A percentile compares a stretch with the other conserved stretches of the same genome.
These are phyloP conservation scores for Cystofilobasidium macerans DNA, from an alignment of 768 basidiomycete species.

Conservation along the genomic window DNA sequence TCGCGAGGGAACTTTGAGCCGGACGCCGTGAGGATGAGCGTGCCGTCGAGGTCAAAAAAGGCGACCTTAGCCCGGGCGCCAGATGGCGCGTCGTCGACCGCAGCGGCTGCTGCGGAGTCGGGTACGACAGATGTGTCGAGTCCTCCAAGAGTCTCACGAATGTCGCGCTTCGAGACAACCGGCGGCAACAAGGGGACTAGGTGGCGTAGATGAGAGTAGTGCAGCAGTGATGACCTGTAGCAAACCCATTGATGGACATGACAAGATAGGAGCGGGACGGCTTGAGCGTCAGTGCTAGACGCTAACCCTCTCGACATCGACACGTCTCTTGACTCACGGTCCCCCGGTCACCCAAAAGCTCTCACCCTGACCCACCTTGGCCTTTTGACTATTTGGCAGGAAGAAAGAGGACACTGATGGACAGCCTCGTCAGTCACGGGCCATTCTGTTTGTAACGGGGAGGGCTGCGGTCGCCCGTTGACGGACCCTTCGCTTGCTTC, in stretches of 20 bases:
- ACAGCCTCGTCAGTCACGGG: not conserved
- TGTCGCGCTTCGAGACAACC: too few relatives aligned
- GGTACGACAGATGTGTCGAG: not conserved
- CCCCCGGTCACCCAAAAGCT: not conserved
- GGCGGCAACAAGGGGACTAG: not conserved
- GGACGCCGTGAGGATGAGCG: constrained; percentile 50
- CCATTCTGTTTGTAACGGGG: too few relatives aligned
- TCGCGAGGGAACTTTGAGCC: constrained; percentile 44
- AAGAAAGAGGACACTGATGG: not conserved
- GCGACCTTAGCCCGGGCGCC: constrained; percentile 48
- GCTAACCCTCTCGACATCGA: too few relatives aligned
- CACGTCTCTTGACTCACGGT: not conserved
- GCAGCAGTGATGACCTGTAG: not conserved
- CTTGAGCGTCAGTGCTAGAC: too few relatives aligned
- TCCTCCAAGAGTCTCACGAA: too few relatives aligned
- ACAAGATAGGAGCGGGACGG: too few relatives aligned
- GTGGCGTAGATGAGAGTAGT: not conserved
- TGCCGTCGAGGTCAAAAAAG: constrained; percentile 78
- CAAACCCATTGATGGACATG: too few relatives aligned
- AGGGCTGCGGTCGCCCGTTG: not conserved
- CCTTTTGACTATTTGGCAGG: not conserved
- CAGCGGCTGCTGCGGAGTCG: not conserved
- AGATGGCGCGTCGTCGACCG: not conserved
- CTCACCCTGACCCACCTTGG: not conserved
- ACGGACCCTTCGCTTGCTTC: not conserved